These are phyloP conservation scores for Cercospora sp. DNA, from an alignment of 2,329 filamentous ascomycete species.

Conservation along the genomic window DNA sequence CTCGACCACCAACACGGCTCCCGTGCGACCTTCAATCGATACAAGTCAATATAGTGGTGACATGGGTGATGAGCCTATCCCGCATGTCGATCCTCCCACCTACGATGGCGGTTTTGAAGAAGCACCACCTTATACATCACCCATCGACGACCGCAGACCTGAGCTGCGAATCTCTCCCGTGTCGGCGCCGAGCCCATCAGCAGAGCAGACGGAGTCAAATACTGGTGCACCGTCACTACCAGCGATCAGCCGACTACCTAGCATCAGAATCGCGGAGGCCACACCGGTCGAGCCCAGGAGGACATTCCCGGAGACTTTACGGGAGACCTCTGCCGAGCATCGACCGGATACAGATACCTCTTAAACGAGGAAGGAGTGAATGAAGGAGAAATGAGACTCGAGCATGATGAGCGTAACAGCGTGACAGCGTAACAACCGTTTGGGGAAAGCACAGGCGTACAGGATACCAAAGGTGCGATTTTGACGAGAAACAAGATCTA, in stretches of 20 bases:
- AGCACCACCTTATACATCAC: constrained; percentile 52
- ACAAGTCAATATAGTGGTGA: constrained; percentile 31
- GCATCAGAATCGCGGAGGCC: constrained; percentile 47
- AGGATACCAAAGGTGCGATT: neutral
- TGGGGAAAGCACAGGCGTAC: neutral
- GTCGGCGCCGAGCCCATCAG: constrained; percentile 4
- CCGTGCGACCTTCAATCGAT: constrained; percentile 33
- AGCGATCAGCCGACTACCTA: constrained; percentile 45
- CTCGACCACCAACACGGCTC: constrained; percentile 29
- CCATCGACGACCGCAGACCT: constrained; percentile 32
- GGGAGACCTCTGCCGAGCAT: constrained; percentile 21
- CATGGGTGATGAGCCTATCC: constrained; percentile 35
- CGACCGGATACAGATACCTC: neutral
- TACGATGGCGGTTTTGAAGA: constrained; percentile 46
- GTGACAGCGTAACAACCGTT: neutral
- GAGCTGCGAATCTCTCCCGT: constrained; percentile 18
- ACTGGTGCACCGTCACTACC: constrained; percentile 40
- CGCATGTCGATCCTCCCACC: constrained; percentile 38
- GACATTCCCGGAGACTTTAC: constrained; percentile 19
- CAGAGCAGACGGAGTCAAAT: constrained; percentile 10
- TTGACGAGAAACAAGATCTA: constrained; percentile 25
- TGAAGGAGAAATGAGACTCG: neutral
- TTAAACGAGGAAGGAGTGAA: too few relatives aligned
- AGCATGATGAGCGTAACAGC: constrained; percentile 3
- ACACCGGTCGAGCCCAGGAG: constrained; percentile 34